These are phyloP conservation scores for Hanseniaspora thailandica DNA, from an alignment of 805 yeast species.

Conservation along the genomic window DNA sequence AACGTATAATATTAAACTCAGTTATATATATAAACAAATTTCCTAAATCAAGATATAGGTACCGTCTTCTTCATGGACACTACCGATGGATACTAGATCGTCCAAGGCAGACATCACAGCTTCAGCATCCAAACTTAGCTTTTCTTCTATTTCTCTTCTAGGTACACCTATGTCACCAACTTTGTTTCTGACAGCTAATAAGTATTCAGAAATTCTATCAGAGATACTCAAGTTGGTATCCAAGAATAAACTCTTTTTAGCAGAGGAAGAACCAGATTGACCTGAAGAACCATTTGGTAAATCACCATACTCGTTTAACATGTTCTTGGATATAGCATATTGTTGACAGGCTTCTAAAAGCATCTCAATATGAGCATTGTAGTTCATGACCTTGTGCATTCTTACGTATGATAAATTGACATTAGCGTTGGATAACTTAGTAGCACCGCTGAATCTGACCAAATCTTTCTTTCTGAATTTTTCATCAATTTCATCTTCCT, in stretches of 20 bases:
- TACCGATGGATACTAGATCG: slow-evolving; percentile 6
- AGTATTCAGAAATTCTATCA: slow-evolving; percentile 7
- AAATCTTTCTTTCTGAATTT: slow-evolving; percentile 11
- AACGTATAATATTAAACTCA: too few relatives aligned
- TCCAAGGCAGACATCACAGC: slow-evolving; percentile 7
- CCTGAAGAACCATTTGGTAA: background rate
- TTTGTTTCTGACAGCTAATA: slow-evolving; percentile 1
- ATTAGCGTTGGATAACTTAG: slow-evolving; percentile 41
- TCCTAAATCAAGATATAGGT: background rate
- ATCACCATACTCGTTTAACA: slow-evolving; percentile 19
- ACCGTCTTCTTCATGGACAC: slow-evolving; percentile 1
- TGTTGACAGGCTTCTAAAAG: slow-evolving; percentile 49
- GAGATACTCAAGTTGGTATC: slow-evolving; percentile 25
- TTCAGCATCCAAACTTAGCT: slow-evolving; percentile 7
- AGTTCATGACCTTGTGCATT: slow-evolving; percentile 46
- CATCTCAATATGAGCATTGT: slow-evolving; percentile 59
- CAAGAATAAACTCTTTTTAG: slow-evolving; percentile 28
- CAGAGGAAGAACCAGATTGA: background rate
- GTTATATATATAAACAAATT: background rate
- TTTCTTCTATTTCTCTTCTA: slow-evolving; percentile 9
- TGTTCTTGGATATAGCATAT: slow-evolving; percentile 47
- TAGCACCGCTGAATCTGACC: slow-evolving; percentile 12
- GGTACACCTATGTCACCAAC: slow-evolving; percentile 12
- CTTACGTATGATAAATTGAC: slow-evolving; percentile 54
- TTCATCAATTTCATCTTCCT: slow-evolving; percentile 6